Evolutionary conservation across 1,284 basidiomycete genomes (phyloP).

Genomic region (Rhodotorula sp.): DNA sequence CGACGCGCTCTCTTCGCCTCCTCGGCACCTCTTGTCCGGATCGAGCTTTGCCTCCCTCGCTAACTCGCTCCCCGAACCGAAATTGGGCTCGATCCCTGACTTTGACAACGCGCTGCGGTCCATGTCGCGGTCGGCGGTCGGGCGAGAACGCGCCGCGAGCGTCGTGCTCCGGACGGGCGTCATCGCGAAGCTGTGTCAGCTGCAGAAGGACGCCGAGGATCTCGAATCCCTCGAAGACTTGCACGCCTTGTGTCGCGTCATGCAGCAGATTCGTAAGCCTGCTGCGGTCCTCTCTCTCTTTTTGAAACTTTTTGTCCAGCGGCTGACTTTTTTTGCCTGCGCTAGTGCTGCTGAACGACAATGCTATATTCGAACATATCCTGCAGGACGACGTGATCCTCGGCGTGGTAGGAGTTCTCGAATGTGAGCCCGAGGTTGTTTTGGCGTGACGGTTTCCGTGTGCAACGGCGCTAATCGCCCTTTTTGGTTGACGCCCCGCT

Average conservation of each 20-base stretch:
- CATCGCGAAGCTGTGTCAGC: slow-evolving; percentile 78
- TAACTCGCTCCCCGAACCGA: slow-evolving; percentile 47
- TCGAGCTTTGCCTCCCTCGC: slow-evolving; percentile 12
- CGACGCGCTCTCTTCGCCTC: slow-evolving; percentile 22
- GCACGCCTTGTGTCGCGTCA: slow-evolving; percentile 84
- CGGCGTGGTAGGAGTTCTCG: slow-evolving; percentile 92
- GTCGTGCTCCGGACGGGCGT: slow-evolving; percentile 63
- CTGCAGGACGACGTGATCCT: slow-evolving; percentile 89
- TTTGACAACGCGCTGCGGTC: slow-evolving; percentile 47
- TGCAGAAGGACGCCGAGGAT: slow-evolving; percentile 86
- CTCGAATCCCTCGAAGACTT: slow-evolving; percentile 83
- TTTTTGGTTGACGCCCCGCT: too few relatives aligned
- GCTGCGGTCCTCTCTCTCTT: background rate
- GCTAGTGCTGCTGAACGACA: slow-evolving; percentile 95
- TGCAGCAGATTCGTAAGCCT: slow-evolving; percentile 88
- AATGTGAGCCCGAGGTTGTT: slow-evolving; percentile 65
- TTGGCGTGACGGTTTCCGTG: slow-evolving; percentile 11
- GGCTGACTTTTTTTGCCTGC: background rate
- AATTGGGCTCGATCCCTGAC: slow-evolving; percentile 47
- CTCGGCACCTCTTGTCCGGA: slow-evolving; percentile 12
- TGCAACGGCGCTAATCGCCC: background rate
- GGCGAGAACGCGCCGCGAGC: slow-evolving; percentile 58
- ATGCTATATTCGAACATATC: slow-evolving; percentile 90
- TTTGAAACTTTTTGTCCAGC: background rate
- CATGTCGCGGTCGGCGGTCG: slow-evolving; percentile 59